phyloP scores from a whole-genome alignment of 1,284 basidiomycete species.

The Exobasidium rhododendri region DNA sequence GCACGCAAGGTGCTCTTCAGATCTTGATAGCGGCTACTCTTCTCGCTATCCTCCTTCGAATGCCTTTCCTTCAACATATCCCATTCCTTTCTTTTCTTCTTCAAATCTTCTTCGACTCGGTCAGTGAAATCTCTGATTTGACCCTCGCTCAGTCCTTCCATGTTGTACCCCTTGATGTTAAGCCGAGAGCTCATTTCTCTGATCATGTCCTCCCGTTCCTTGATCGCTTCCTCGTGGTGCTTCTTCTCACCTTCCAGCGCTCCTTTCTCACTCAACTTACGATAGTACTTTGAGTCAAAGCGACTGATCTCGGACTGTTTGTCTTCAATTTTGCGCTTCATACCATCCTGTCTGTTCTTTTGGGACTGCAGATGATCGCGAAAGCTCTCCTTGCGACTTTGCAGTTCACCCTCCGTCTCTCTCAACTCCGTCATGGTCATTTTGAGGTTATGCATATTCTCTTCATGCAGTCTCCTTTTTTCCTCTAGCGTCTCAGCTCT shows the following conservation, averaged over 20 bases:
- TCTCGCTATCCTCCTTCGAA: constrained; percentile 25
- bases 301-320: constrained; percentile 60
- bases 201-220: constrained; percentile 71
- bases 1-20: constrained; percentile 28
- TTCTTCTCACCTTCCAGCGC: constrained; percentile 48
- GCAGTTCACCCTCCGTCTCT: constrained; percentile 77
- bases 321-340: constrained; percentile 62
- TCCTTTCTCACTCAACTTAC: constrained; percentile 45
- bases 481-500: constrained; percentile 69
- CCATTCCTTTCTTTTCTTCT: constrained; percentile 28
- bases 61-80: constrained; percentile 21
- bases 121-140: constrained; percentile 68
- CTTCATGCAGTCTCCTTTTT: constrained; percentile 65
- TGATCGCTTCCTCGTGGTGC: constrained; percentile 66
- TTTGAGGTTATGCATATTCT: constrained; percentile 65
- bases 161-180: constrained; percentile 71
- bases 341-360: constrained; percentile 60
- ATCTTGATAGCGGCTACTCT: constrained; percentile 31
- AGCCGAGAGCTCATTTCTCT: constrained; percentile 68
- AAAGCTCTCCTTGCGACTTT: constrained; percentile 68
- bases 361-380: constrained; percentile 65
- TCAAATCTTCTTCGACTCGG: constrained; percentile 28
- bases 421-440: constrained; percentile 63
- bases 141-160: constrained; percentile 65
- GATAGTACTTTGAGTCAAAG: constrained; percentile 24